Percentiles rank a stretch among this genome's conserved stretches.
phyloP scores from a whole-genome alignment of 768 basidiomycete species.

The Suillus spraguei region DNA sequence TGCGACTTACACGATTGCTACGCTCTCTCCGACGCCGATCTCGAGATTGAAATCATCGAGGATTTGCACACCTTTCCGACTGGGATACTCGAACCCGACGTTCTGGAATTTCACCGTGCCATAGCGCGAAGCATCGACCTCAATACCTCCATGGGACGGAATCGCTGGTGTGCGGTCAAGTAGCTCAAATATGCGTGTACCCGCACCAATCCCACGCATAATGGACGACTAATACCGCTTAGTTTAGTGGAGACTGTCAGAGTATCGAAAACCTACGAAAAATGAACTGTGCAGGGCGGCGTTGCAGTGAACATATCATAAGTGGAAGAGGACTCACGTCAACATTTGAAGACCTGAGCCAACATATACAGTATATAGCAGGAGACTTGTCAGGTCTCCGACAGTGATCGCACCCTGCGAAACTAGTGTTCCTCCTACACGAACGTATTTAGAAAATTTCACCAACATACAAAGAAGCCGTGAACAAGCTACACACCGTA shows the following conservation, averaged over 20 bases:
- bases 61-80: constrained; percentile 77
- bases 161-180: constrained; percentile 81
- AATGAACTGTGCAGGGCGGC: constrained; percentile 33
- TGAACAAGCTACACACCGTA: constrained; percentile 61
- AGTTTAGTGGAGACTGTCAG: background rate
- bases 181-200: constrained; percentile 91
- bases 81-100: constrained; percentile 89
- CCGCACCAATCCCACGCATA: constrained; percentile 96
- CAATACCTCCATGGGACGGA: constrained; percentile 60
- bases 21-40: constrained; percentile 81
- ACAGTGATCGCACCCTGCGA: constrained; percentile 87
- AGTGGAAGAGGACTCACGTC: constrained; percentile 49
- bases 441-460: background rate
- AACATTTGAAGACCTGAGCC: constrained; percentile 80
- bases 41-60: constrained; percentile 83
- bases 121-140: constrained; percentile 55
- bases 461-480: background rate
- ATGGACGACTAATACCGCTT: constrained; percentile 67
- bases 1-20: constrained; percentile 85
- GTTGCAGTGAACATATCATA: constrained; percentile 10
- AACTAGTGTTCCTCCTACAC: constrained; percentile 85
- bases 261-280: constrained; percentile 34
- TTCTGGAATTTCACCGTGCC: constrained; percentile 82
- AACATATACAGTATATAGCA: constrained; percentile 91
- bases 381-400: constrained; percentile 85